Base-by-base conservation (phyloP, 192 early-diverging fungal species). In the Backusella liffmaniae region DNA sequence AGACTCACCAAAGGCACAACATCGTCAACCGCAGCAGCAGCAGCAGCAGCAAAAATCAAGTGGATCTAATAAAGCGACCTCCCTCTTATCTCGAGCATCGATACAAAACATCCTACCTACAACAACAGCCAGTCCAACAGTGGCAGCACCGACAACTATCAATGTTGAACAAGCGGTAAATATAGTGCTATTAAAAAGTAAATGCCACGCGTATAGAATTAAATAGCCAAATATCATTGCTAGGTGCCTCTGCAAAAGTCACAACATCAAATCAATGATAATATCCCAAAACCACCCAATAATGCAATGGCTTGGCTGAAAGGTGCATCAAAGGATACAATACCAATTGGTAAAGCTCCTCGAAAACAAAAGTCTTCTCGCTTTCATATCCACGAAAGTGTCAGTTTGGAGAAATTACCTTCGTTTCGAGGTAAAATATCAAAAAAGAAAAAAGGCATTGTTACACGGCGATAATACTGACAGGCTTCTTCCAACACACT, bases 331-430 rank as follows among this genome's bases (percentile, higher is more conserved):
- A 90, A 89, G 72, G 88, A 96, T 81, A 86, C 88, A 23, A 92
- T 94, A 66, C 91, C 92, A 44, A 86, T 93, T 71, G 91, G 89
- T 81, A 95, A 95, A 87, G 85, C 88, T 18, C 95, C 95, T 46
- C 82, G 90, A 46, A 89, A 94, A 42, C 95, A 96, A 78, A 82
- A 92, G 75, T 96, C 94, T 1, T 96, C 95, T 26, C 86, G 95
- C 34, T 96, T 96, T 76, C 90, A 94, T 85, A 90, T 94, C 3
- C 91, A 89, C 7, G 85, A 86, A 35, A 16, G 13, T 29, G 91
- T 93, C 30, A 92, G 95, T 73, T 78, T 96, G 69, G 94, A 96
- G 59, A 90, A 91, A 80, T 82, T 94, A 35, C 86, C 88, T 18
- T 84, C 77, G 26, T 90, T 96, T 65, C 92, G 93, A 81, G 95